Percentiles rank a stretch among this genome's conserved stretches.
Evolutionary conservation across 2,329 filamentous ascomycete genomes (phyloP).

Genomic region (Venturia carpophila): DNA sequence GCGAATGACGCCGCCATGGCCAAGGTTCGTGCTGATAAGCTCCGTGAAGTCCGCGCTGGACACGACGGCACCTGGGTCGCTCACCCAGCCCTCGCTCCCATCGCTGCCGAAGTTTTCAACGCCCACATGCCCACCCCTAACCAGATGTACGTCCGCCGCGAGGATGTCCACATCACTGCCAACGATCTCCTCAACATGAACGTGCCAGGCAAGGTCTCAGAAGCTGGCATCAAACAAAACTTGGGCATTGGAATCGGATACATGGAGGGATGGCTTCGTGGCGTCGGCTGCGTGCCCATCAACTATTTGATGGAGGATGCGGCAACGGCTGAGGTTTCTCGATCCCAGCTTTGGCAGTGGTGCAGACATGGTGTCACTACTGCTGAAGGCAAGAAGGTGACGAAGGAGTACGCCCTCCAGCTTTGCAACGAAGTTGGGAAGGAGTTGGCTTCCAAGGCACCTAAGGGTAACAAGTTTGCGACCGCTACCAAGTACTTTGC

Average conservation of each 20-base stretch:
- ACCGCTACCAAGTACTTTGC: conserved; percentile 90
- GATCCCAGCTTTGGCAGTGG: conserved; percentile 97
- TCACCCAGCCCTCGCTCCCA: conserved; percentile 81
- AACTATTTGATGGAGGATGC: conserved; percentile 99
- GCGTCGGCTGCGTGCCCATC: conserved; percentile 92
- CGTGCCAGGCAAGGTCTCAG: conserved; percentile 80
- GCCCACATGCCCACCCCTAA: conserved; percentile 98
- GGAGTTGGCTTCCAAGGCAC: conserved; percentile 62
- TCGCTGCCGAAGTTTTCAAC: conserved; percentile 92
- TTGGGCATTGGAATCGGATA: conserved; percentile 93
- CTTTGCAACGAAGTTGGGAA: conserved; percentile 81
- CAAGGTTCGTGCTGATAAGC: conserved; percentile 85
- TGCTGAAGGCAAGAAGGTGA: conserved; percentile 81
- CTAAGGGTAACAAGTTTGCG: conserved; percentile 84
- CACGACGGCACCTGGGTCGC: conserved; percentile 98
- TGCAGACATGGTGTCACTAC: conserved; percentile 65
- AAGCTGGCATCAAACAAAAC: conserved; percentile 95
- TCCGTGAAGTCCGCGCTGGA: conserved; percentile 88
- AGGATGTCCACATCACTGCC: conserved; percentile 77
- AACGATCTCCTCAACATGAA: conserved; percentile 98
- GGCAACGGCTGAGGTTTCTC: conserved; percentile 90
- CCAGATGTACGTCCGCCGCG: conserved; percentile 82
- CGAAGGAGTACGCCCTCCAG: conserved; percentile 83
- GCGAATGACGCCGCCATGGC: conserved; percentile 96
- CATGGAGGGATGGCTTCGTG: conserved; percentile 97